Evolutionary conservation across 192 early-diverging fungal species (phyloP), one percentile per base, ranked within the genome.

Genomic region (Backusella sp.): DNA sequence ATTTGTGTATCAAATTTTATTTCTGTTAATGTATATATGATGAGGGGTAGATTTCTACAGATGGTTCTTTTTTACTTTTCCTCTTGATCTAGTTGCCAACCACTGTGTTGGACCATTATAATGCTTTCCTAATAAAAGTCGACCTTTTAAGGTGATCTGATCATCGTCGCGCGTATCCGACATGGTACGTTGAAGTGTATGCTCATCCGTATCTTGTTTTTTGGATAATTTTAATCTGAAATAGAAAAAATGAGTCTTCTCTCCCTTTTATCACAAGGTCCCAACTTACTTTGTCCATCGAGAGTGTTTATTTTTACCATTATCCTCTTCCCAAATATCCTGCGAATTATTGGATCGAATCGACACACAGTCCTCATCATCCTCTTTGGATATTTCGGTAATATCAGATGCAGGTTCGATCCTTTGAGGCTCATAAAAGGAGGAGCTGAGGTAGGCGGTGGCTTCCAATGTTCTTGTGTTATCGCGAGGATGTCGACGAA

Each of bases 81-180:
- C 56, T 62, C 14, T 62, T 26, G 56, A 28, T 62, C 23, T 62
- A 62, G 21, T 23, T 23, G 56, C 56, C 12, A 62, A 28, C 56
- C 56, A 62, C 12, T 74, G 70, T 26, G 72, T 36, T 1, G 72
- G 77, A 21, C 76, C 73, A 34, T 65, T 76, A 39, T 83, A 83
- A 36, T 76, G 66, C 70, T 79, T 83, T 14, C 82, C 82, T 12
- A 83, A 62, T 37, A 83, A 17, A 15, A 77, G 70, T 34, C 68
- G 69, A n/a, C 82, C 77, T 42, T 83, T 83, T 2, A 30, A 46
- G 11, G 49, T 39, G 14, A 59, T 62, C 23, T 68, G 65, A 14
- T 82, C 76, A 19, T 77, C 73, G 0, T 15, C 23, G 3, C 32
- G 32, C 21, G 59, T 53, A 28, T 36, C 23, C 5, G 68, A 65